Percentiles rank a stretch among this genome's conserved stretches.
These are phyloP conservation scores for Scutellaria galericulata DNA, from an alignment of 257 asterid genomes.

Conservation along the genomic window DNA sequence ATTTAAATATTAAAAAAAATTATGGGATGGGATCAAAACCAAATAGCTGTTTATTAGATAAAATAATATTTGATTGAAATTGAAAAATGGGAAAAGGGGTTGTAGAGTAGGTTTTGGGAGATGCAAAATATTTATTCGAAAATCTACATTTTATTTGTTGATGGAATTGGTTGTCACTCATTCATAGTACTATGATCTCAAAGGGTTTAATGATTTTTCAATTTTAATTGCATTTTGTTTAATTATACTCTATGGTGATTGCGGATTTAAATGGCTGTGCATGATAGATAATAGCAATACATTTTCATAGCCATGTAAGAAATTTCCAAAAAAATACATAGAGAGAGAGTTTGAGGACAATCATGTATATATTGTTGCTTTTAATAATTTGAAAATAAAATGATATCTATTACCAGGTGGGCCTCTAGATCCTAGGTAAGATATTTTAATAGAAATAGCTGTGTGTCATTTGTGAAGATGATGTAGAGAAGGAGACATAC, in stretches of 20 bases:
- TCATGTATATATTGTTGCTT: neutral
- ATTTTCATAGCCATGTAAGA: slow-evolving; percentile 3
- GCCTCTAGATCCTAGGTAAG: too few species aligned
- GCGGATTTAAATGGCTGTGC: neutral
- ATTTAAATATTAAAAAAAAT: too few species aligned
- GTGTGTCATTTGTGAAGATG: too few species aligned
- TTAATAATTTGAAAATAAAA: too few species aligned
- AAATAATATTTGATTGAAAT: neutral
- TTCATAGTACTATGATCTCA: too few species aligned
- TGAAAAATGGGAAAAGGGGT: neutral
- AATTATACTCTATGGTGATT: neutral
- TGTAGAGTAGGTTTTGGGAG: neutral
- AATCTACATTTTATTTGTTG: neutral
- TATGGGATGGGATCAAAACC: too few species aligned
- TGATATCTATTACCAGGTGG: too few species aligned
- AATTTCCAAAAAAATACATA: neutral
- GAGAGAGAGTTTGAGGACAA: neutral
- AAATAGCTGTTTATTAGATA: neutral
- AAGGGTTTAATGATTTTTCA: too few species aligned
- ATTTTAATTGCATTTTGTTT: neutral
- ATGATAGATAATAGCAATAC: neutral
- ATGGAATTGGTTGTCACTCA: too few species aligned
- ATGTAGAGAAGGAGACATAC: too few species aligned
- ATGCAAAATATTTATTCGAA: neutral
- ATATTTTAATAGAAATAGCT: too few species aligned